Base-by-base conservation (phyloP, 2,329 filamentous ascomycete species). In the Chlorencoelia australis region DNA sequence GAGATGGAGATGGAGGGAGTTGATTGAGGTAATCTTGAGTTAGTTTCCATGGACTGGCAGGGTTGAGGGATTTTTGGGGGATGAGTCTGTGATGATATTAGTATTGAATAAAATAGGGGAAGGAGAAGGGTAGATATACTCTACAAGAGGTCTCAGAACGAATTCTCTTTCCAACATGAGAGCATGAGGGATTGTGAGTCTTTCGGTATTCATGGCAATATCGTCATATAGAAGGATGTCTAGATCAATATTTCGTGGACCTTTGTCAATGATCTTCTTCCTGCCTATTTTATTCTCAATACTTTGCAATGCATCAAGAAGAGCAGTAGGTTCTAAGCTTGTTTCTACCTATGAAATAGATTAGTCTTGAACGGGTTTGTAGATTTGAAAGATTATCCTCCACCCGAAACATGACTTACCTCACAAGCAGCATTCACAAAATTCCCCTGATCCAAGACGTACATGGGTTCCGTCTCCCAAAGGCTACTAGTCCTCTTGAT, bases 381-480 rank as follows among this genome's bases (percentile, higher is more conserved):
- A 31, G 21, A 15, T 17, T 30, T 3, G 22, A 17, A 6, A 18
- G 15, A 36, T 3, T 11, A 14, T 8, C 20, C 13, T 7, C 8
- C 18, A 15, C 13, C 11, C 16, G 8, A 18, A 31, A 18, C 11
- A 19, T 4, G 6, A 66, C 75, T 57, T 59, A 93, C 87, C 76
- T 94, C 84, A 59, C 86, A 94, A 39, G 79, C 88, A 14, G 87
- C 91, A 56, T 98, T 98, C 31, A 95, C 65, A 55, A 98, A 98
- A 19, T 75, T 73, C 44, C 79, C 78, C 59, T 98, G 91, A 45
- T 95, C 82, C 44, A 82, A 65, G 45, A 95, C 82, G 60, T 98
- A 98, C 91, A 98, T 98, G 15, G 91, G 86, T 50, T 85, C 78
- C 3, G 89, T 98, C 64, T 96, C 87, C 73, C 91, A 98, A 3